A percentile compares a stretch with the other conserved stretches of the same genome.
Evolutionary conservation across 495 filamentous ascomycete genomes (phyloP).

Genomic region (Sporormia fimetaria): DNA sequence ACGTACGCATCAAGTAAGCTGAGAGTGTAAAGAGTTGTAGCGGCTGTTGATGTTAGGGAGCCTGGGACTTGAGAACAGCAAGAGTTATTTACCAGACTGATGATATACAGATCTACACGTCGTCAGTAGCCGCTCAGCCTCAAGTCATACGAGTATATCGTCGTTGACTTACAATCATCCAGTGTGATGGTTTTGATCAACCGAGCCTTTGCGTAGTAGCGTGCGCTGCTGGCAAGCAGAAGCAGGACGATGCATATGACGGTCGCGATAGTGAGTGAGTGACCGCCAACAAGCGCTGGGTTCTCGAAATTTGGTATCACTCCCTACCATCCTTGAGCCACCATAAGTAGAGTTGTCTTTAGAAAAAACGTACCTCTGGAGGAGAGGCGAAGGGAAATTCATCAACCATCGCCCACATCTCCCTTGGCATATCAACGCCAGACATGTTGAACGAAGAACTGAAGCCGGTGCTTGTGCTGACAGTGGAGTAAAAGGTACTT

Average conservation of each 20-base stretch:
- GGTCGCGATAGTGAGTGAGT: constrained; percentile 1
- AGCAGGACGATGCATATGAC: background rate
- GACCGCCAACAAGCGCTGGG: background rate
- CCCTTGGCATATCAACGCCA: background rate
- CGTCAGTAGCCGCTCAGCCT: background rate
- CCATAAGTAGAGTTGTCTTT: background rate
- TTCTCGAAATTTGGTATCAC: background rate
- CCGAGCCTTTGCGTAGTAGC: background rate
- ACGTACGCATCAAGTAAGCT: background rate
- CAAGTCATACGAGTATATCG: background rate
- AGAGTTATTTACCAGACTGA: background rate
- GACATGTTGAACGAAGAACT: constrained; percentile 1
- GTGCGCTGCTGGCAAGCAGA: background rate
- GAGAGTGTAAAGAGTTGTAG: background rate
- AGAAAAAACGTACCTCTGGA: background rate
- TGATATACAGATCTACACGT: background rate
- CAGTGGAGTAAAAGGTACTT: no score
- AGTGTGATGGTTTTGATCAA: background rate
- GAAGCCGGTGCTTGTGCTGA: no score
- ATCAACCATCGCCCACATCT: background rate
- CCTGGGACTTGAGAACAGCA: background rate
- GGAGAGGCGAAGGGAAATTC: background rate
- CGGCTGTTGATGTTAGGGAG: background rate
- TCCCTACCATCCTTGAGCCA: background rate
- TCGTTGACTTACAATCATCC: constrained; percentile 1